phyloP scores from a whole-genome alignment of 805 yeast genomes.

The Monosporozyma solicola region DNA sequence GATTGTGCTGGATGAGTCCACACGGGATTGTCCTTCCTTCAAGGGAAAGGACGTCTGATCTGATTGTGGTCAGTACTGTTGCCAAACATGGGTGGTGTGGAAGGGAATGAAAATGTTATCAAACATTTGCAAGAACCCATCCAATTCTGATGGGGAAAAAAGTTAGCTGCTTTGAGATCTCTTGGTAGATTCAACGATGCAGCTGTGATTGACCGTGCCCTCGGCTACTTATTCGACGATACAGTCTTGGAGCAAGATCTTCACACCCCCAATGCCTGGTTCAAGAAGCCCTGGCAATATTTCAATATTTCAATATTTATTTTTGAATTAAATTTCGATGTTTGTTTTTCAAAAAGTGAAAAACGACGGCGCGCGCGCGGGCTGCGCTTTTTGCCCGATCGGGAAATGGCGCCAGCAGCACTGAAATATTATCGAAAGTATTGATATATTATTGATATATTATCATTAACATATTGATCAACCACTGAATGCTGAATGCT shows the following conservation, averaged over 20 bases:
- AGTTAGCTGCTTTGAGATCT: conserved; percentile 55
- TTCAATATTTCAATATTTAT: too few species aligned
- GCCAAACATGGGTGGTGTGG: conserved; percentile 52
- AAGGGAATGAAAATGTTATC: conserved; percentile 48
- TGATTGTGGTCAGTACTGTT: conserved; percentile 51
- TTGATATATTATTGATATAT: too few species aligned
- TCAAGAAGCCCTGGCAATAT: conserved; percentile 36
- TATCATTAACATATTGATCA: too few species aligned
- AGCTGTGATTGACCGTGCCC: conserved; percentile 45
- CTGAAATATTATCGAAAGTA: too few species aligned
- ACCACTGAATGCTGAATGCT: too few species aligned
- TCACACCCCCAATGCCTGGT: conserved; percentile 64
- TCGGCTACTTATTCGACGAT: conserved; percentile 48
- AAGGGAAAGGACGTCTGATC: too few species aligned
- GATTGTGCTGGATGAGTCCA: too few species aligned
- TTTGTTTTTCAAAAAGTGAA: too few species aligned
- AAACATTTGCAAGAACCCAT: conserved; percentile 50
- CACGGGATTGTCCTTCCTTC: too few species aligned
- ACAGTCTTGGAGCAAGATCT: conserved; percentile 61
- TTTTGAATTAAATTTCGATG: too few species aligned
- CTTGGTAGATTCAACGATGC: conserved; percentile 54
- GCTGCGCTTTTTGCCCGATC: neutral
- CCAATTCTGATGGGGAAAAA: conserved; percentile 46
- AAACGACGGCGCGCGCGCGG: too few species aligned
- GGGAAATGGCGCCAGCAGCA: neutral